These are phyloP conservation scores for Suillus luteus DNA, from an alignment of 768 basidiomycete genomes.

Conservation along the genomic window DNA sequence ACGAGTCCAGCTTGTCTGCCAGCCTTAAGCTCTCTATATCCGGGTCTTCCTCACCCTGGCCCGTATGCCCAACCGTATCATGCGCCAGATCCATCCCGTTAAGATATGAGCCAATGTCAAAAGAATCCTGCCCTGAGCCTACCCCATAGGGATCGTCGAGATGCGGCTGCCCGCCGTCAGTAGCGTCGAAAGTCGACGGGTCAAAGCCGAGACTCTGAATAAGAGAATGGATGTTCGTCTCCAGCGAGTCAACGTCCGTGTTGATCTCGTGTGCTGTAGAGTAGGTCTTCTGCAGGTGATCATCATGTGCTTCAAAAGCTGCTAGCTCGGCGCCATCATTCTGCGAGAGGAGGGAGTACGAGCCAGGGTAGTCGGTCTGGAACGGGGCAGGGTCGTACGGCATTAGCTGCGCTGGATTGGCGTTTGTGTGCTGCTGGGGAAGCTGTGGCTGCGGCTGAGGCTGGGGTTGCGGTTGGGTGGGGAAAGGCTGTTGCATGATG, in stretches of 20 bases:
- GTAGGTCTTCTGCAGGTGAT: conserved; percentile 57
- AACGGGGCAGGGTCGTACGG: conserved; percentile 25
- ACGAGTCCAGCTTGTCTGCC: conserved; percentile 35
- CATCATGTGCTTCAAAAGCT: conserved; percentile 38
- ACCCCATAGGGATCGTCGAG: conserved; percentile 12
- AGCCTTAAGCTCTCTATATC: conserved; percentile 31
- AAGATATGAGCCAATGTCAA: conserved; percentile 44
- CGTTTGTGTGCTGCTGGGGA: not conserved
- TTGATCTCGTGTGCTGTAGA: conserved; percentile 64
- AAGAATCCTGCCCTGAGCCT: conserved; percentile 26
- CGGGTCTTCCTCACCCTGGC: conserved; percentile 28
- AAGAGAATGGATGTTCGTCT: conserved; percentile 67
- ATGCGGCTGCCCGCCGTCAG: not conserved
- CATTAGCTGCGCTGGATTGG: conserved; percentile 20
- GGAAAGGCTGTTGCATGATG: conserved; percentile 25
- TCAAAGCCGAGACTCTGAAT: conserved; percentile 74
- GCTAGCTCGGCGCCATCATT: conserved; percentile 31
- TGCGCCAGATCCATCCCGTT: conserved; percentile 36
- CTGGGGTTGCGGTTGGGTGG: conserved; percentile 20
- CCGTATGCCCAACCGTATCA: conserved; percentile 20
- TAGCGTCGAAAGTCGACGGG: conserved; percentile 33
- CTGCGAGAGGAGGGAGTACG: conserved; percentile 28
- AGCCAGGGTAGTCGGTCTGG: conserved; percentile 24
- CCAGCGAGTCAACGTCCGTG: conserved; percentile 70
- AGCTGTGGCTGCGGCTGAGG: conserved; percentile 18